Conservation (phyloP, 1,284 basidiomycete species). For the Chalciporus sp. region DNA sequence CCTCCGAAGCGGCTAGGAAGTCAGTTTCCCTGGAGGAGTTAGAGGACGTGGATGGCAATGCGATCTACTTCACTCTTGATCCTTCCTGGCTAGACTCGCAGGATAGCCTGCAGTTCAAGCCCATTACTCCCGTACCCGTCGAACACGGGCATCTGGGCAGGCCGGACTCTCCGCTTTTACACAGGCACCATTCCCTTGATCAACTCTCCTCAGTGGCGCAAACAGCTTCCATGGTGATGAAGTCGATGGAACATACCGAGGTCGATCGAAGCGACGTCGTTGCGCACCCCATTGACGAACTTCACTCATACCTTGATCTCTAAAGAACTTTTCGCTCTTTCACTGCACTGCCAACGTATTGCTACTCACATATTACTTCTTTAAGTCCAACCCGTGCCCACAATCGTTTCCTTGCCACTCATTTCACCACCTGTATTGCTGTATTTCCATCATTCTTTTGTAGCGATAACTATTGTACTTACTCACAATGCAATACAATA, state of each 20-base stretch:
- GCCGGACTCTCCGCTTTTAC: conserved; percentile 29
- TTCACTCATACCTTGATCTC: conserved; percentile 24
- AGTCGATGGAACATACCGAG: neutral
- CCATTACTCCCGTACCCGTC: conserved; percentile 30
- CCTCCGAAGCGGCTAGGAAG: neutral
- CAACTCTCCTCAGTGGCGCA: conserved; percentile 17
- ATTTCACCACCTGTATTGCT: neutral
- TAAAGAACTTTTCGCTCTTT: conserved; percentile 11
- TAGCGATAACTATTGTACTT: conserved; percentile 1
- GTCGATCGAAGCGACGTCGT: conserved; percentile 1
- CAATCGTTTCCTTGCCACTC: neutral
- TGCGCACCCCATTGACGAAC: conserved; percentile 24
- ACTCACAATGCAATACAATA: conserved; percentile 1
- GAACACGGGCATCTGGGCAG: conserved; percentile 8
- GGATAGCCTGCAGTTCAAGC: conserved; percentile 25
- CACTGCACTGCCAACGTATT: conserved; percentile 1
- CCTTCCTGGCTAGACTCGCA: conserved; percentile 22
- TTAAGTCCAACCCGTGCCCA: neutral
- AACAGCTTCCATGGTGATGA: neutral
- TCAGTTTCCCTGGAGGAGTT: neutral
- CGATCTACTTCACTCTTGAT: conserved; percentile 35
- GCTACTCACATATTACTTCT: neutral
- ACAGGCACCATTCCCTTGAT: conserved; percentile 24
- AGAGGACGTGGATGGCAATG: conserved; percentile 18
- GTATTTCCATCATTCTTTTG: conserved; percentile 14